Evolutionary conservation across 2,329 filamentous ascomycete species (phyloP).

Genomic region (Emergomyces orientalis): DNA sequence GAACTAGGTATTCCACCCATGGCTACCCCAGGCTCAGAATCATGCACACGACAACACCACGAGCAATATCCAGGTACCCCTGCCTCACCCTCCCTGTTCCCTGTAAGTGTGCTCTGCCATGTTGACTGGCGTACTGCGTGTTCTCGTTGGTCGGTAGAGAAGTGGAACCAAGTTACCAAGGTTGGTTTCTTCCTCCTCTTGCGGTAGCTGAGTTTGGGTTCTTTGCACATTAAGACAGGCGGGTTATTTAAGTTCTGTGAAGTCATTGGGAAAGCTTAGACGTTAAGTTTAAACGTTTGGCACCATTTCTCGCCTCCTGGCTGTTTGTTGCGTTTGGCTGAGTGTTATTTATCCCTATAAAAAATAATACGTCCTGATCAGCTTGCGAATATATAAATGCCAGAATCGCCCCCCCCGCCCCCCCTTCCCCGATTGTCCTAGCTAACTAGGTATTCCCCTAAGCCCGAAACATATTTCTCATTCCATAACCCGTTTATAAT

Average conservation of each 20-base stretch:
- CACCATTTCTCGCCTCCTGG: neutral
- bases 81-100: too few relatives aligned
- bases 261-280: slow-evolving; percentile 1
- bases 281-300: neutral
- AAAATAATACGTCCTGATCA: neutral
- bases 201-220: neutral
- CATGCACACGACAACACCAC: too few relatives aligned
- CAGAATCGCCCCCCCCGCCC: neutral
- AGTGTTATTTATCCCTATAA: too few relatives aligned
- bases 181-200: neutral
- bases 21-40: too few relatives aligned
- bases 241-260: neutral
- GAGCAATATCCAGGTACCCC: too few relatives aligned
- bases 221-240: neutral
- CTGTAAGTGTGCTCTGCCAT: neutral
- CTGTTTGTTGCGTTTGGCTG: neutral
- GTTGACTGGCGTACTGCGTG: neutral
- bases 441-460: neutral
- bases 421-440: too few relatives aligned
- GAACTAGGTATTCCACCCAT: too few relatives aligned
- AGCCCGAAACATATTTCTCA: neutral
- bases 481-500: neutral
- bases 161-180: slow-evolving; percentile 2
- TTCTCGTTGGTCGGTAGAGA: neutral
- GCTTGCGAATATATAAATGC: neutral